These are phyloP conservation scores for Millerozyma miso DNA, from an alignment of 805 yeast genomes.

Conservation along the genomic window DNA sequence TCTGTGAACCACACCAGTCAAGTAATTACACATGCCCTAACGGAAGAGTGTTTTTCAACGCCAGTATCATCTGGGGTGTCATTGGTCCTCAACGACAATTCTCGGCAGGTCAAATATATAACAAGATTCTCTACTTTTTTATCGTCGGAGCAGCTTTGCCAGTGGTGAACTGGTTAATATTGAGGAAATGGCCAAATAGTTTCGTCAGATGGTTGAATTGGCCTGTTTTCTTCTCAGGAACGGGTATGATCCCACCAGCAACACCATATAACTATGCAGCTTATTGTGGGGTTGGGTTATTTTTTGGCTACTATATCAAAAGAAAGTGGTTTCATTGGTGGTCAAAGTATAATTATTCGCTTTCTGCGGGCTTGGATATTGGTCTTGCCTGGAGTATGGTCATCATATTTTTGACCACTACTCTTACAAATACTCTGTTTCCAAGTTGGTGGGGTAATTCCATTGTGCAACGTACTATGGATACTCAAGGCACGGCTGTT, in stretches of 20 bases:
- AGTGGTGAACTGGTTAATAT: constrained; percentile 33
- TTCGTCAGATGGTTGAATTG: constrained; percentile 27
- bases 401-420: constrained; percentile 31
- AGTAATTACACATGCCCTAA: constrained; percentile 37
- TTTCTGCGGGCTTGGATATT: constrained; percentile 43
- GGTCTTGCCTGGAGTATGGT: constrained; percentile 40
- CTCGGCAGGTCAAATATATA: constrained; percentile 19
- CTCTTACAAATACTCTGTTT: constrained; percentile 11
- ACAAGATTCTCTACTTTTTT: constrained; percentile 36
- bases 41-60: constrained; percentile 40
- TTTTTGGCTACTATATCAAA: constrained; percentile 37
- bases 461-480: constrained; percentile 39
- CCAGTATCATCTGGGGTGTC: constrained; percentile 41
- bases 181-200: constrained; percentile 41
- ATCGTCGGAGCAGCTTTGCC: constrained; percentile 35
- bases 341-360: constrained; percentile 42
- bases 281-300: constrained; percentile 33
- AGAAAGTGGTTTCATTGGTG: constrained; percentile 41
- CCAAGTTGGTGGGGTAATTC: constrained; percentile 66
- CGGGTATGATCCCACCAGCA: constrained; percentile 70
- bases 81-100: constrained; percentile 24
- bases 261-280: constrained; percentile 63
- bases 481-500: constrained; percentile 29
- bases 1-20: constrained; percentile 28
- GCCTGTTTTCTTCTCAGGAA: constrained; percentile 43